Percentiles rank a stretch among this genome's conserved stretches.
These are phyloP conservation scores for Amaranthus hypochondriacus DNA, from an alignment of 148 eudicot genomes.

Conservation along the genomic window DNA sequence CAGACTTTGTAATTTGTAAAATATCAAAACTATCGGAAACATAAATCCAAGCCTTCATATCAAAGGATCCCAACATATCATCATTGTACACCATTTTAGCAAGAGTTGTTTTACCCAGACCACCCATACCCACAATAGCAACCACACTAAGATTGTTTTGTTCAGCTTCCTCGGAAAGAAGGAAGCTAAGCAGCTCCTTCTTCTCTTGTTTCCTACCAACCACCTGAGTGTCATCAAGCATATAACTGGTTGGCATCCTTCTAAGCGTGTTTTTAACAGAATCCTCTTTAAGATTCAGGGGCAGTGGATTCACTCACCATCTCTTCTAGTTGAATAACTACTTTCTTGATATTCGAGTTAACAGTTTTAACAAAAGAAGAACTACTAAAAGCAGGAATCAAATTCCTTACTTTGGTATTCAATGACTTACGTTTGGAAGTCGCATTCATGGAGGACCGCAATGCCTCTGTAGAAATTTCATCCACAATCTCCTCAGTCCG, in stretches of 20 bases:
- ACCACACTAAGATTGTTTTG: not conserved
- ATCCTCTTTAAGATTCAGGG: not conserved
- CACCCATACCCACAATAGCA: conserved; percentile 19
- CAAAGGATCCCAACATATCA: not conserved
- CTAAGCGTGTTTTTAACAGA: not conserved
- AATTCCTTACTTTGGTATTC: not conserved
- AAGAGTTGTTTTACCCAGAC: conserved; percentile 21
- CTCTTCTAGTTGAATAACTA: not conserved
- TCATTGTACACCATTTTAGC: conserved; percentile 15
- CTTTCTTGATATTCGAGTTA: not conserved
- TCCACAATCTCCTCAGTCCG: too few species aligned
- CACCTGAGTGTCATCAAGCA: not conserved
- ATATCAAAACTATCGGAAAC: conserved; percentile 23
- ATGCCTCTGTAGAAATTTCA: too few species aligned
- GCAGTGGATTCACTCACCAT: not conserved
- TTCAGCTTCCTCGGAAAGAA: conserved; percentile 1
- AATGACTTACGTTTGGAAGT: too few species aligned
- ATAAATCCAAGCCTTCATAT: conserved; percentile 15
- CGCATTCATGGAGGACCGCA: too few species aligned
- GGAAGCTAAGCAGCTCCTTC: conserved; percentile 1
- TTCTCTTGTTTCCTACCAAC: conserved; percentile 15
- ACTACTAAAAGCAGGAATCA: not conserved
- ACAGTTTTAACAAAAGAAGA: not conserved
- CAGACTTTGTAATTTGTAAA: conserved; percentile 12
- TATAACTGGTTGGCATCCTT: conserved; percentile 5